These are phyloP conservation scores for Alisma plantagoaquatica DNA, from an alignment of 106 monocot species.

Conservation along the genomic window DNA sequence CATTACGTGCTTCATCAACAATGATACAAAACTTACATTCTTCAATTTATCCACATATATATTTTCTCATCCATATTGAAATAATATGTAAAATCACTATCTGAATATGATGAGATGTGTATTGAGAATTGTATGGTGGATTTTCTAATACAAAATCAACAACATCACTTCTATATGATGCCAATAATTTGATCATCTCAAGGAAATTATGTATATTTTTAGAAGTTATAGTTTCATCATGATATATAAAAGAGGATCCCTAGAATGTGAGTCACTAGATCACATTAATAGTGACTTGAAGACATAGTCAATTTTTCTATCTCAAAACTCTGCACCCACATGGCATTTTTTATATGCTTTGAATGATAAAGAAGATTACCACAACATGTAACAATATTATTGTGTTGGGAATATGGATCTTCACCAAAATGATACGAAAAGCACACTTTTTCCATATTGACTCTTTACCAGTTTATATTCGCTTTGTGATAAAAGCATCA, in stretches of 20 bases:
- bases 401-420: background rate
- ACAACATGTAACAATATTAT: background rate
- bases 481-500: background rate
- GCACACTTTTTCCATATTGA: too few relatives aligned
- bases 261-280: background rate
- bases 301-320: too few relatives aligned
- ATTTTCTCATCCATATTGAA: background rate
- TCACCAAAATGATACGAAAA: too few relatives aligned
- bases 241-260: background rate
- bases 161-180: background rate
- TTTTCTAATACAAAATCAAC: slow-evolving; percentile 2
- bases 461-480: background rate
- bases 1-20: slow-evolving; percentile 6
- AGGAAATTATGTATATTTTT: background rate
- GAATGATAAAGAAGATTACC: background rate
- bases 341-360: background rate
- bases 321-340: background rate
- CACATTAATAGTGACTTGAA: background rate
- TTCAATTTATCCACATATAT: background rate
- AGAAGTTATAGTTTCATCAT: background rate
- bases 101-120: slow-evolving; percentile 2
- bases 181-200: background rate
- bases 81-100: slow-evolving; percentile 4
- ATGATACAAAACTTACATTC: slow-evolving; percentile 4
- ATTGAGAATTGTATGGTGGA: background rate